A percentile compares a stretch with the other conserved stretches of the same genome.
Evolutionary conservation across 2,329 filamentous ascomycete species (phyloP).

Genomic region (Coniosporium tulheliwenetii): DNA sequence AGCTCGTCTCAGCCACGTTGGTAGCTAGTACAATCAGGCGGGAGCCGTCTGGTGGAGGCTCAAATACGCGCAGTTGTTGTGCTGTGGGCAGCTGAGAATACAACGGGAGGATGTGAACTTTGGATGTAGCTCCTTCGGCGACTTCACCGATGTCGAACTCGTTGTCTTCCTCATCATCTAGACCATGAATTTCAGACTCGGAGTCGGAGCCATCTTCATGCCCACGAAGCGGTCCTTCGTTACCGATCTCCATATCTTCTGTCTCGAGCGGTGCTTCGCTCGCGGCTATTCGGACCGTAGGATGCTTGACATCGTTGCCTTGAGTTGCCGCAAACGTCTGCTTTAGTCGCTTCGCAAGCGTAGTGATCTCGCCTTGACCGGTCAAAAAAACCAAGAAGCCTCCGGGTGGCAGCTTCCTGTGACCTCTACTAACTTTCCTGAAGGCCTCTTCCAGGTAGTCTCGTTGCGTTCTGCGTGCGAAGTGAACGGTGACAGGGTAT

Average conservation of each 20-base stretch:
- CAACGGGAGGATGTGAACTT: conserved; percentile 79
- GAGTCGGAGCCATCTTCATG: conserved; percentile 34
- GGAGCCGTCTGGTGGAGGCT: conserved; percentile 65
- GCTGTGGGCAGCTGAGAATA: conserved; percentile 85
- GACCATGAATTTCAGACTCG: conserved; percentile 44
- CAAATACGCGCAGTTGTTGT: conserved; percentile 84
- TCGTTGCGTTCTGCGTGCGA: conserved; percentile 62
- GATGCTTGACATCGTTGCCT: conserved; percentile 33
- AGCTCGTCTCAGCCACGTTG: conserved; percentile 91
- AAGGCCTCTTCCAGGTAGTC: conserved; percentile 90
- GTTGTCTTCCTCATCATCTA: conserved; percentile 46
- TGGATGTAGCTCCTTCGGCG: conserved; percentile 42
- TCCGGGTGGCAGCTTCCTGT: conserved; percentile 77
- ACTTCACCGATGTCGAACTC: conserved; percentile 45
- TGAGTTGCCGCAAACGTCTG: conserved; percentile 43
- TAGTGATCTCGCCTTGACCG: conserved; percentile 78
- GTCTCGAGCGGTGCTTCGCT: conserved; percentile 65
- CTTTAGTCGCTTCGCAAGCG: conserved; percentile 66
- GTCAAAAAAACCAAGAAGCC: conserved; percentile 91
- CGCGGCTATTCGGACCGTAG: conserved; percentile 60
- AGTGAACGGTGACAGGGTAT: conserved; percentile 79
- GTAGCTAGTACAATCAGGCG: conserved; percentile 82
- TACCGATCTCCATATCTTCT: conserved; percentile 75
- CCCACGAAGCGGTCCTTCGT: conserved; percentile 21
- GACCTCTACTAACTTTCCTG: conserved; percentile 71